A percentile compares a stretch with the other conserved stretches of the same genome.
Evolutionary conservation across 2,329 filamentous ascomycete genomes (phyloP).

Genomic region (Alternaria arborescens): DNA sequence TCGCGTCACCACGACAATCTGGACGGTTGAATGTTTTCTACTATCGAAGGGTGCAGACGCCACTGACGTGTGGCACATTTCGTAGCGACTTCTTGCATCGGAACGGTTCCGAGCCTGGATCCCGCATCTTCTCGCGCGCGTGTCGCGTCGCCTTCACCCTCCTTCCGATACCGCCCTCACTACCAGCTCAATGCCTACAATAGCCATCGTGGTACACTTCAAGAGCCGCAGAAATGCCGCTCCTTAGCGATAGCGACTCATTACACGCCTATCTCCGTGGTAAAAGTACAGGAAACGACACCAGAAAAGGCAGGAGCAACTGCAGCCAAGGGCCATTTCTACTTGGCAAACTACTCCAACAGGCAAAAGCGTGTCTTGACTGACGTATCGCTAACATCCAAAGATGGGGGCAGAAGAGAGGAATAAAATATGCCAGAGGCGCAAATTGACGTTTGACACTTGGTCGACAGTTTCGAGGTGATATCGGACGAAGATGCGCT

Average conservation of each 20-base stretch:
- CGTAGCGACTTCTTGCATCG: neutral
- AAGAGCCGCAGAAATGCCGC: neutral
- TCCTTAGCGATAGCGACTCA: conserved; percentile 5
- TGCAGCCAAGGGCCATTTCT: conserved; percentile 16
- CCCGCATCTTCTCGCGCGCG: neutral
- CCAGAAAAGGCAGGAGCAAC: conserved; percentile 27
- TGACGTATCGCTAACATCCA: conserved; percentile 27
- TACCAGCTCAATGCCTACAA: neutral
- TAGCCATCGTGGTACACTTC: neutral
- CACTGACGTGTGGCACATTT: neutral
- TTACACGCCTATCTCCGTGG: neutral
- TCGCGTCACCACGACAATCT: neutral
- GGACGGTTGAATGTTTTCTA: neutral
- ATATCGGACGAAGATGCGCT: neutral
- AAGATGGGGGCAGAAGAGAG: conserved; percentile 11
- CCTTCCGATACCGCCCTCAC: neutral
- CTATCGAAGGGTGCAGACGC: neutral
- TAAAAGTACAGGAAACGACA: neutral
- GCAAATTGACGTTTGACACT: neutral
- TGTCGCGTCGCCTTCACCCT: neutral
- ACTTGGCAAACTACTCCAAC: conserved; percentile 31
- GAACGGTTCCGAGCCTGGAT: neutral
- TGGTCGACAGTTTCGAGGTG: neutral
- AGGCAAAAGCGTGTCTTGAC: conserved; percentile 27
- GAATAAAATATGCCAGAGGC: neutral